Evolutionary conservation across 1,284 basidiomycete species (phyloP).

Genomic region (Trichosporon sp.): DNA sequence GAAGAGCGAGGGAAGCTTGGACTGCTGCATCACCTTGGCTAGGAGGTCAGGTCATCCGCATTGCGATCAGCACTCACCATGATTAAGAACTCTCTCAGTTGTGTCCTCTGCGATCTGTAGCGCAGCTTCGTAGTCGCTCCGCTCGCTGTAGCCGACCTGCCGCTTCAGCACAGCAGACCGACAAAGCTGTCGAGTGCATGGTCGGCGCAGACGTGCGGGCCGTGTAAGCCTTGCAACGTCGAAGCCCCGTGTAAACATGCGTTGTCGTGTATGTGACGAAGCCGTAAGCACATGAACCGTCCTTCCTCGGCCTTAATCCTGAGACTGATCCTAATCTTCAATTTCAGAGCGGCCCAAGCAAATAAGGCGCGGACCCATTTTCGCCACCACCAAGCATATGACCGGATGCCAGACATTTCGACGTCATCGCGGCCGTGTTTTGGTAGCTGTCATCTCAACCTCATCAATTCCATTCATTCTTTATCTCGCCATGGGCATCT

Average conservation of each 20-base stretch:
- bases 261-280: not conserved
- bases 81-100: not conserved
- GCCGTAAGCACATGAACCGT: not conserved
- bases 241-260: constrained; percentile 4
- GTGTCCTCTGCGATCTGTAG: not conserved
- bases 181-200: not conserved
- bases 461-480: not conserved
- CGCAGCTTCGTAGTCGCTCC: constrained; percentile 1
- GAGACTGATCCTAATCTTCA: too few relatives aligned
- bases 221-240: constrained; percentile 12
- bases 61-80: not conserved
- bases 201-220: not conserved
- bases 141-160: not conserved
- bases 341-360: constrained; percentile 2
- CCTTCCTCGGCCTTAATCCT: not conserved
- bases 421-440: constrained; percentile 1
- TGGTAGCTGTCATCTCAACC: not conserved
- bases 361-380: not conserved
- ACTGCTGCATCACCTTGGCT: constrained; percentile 6
- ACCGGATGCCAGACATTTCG: not conserved
- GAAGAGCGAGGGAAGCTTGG: constrained; percentile 20
- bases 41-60: not conserved
- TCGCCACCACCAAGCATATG: not conserved
- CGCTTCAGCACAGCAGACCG: not conserved
- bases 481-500: constrained; percentile 31